Evolutionary conservation across 345 rosid species (phyloP), one percentile per base, ranked within the genome.

Genomic region (Populus simonii): DNA sequence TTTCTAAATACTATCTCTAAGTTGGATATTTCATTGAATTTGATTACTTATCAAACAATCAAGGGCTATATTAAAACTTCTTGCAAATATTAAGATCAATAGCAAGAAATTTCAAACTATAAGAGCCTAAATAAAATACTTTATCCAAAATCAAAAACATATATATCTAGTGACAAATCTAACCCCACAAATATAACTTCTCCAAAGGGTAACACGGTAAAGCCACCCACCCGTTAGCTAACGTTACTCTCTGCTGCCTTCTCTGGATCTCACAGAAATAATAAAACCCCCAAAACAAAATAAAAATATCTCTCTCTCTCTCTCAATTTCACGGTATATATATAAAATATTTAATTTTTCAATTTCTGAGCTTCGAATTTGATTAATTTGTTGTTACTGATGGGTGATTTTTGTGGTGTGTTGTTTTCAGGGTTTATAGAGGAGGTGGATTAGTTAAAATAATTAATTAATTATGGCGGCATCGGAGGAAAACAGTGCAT

Each of bases 401-500:
- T 15, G 6, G 1, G 0, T n/a, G 15, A 59, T n/a, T n/a, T 59
- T 25, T 59, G 65, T 13, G 5, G 1, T 47, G 51, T 12, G 17
- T n/a, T n/a, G 4, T n/a, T n/a, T 59, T 18, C 3, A 59, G 65
- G 65, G 29, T 10, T 59, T 25, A n/a, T 25, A 59, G 4, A 59
- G 25, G 65, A 59, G 25, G 65, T 23, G 29, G 12, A 23, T n/a
- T 57, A 9, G 23, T 55, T 22, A 22, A 53, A n/a, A n/a, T 57
- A n/a, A 57, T n/a, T 9, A 57, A n/a, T 3, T 36, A 15, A 67
- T 22, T 75, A 96, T 96, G 98, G 98, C 97, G 78, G 93, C 97
- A 20, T 88, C 97, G 1, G 97, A 96, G 80, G 99, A 96, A 89
- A 96, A 81, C 74, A 85, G 95, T 78, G 88, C 93, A 0, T 70